A percentile compares a stretch with the other conserved stretches of the same genome.
phyloP scores from a whole-genome alignment of 2,329 filamentous ascomycete genomes.

The Samsoniella hepiali region DNA sequence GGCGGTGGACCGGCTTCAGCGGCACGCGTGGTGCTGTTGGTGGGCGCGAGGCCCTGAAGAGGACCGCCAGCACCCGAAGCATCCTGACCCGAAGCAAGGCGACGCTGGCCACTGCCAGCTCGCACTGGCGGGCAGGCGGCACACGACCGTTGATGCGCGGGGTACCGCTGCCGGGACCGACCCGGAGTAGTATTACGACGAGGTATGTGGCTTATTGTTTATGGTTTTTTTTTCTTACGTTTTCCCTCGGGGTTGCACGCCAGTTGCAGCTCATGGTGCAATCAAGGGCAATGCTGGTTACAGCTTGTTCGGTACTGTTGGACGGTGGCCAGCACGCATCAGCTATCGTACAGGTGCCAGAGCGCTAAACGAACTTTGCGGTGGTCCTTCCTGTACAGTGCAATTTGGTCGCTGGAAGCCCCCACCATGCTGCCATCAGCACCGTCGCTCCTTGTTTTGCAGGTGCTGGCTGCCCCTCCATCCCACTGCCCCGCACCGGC shows the following conservation, averaged over 20 bases:
- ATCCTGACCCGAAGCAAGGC: slow-evolving; percentile 14
- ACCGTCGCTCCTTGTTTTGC: not conserved
- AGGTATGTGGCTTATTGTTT: not conserved
- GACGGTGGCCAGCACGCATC: no score
- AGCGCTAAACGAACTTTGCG: no score
- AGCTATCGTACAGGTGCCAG: no score
- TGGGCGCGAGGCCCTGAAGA: not conserved
- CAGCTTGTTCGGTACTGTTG: no score
- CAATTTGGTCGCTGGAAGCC: not conserved
- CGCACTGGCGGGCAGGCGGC: not conserved
- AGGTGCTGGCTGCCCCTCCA: slow-evolving; percentile 7
- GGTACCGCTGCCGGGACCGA: slow-evolving; percentile 15
- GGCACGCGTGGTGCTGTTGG: not conserved
- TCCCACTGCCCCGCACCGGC: slow-evolving; percentile 5
- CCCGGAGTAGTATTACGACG: not conserved
- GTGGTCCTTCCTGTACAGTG: no score
- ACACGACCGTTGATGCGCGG: slow-evolving; percentile 1
- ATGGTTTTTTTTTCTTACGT: not conserved
- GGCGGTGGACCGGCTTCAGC: not conserved
- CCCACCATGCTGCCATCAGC: not conserved
- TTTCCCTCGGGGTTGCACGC: not conserved
- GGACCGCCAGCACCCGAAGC: not conserved
- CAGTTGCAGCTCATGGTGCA: not conserved
- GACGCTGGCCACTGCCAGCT: slow-evolving; percentile 10
- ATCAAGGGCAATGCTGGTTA: not conserved